Percentiles rank a stretch among this genome's conserved stretches.
Conservation (phyloP, 345 rosid genomes). For the Hypericum androsaemum region DNA sequence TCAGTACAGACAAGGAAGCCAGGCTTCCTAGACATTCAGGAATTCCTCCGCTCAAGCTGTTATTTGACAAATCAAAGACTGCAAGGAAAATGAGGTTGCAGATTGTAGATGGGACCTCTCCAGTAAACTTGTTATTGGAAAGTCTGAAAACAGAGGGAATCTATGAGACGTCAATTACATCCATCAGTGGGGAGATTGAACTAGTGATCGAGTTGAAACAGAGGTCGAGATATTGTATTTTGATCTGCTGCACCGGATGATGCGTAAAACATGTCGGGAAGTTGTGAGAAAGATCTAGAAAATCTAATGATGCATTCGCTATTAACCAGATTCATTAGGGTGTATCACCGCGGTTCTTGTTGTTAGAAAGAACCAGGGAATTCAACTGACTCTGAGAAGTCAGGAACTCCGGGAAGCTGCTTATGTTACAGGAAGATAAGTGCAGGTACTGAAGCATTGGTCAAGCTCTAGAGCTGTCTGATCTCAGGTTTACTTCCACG, state of each 20-base stretch:
- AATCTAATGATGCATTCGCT: neutral
- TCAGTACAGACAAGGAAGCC: neutral
- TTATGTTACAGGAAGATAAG: constrained; percentile 18
- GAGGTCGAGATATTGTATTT: neutral
- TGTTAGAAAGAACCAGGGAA: neutral
- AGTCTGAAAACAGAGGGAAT: neutral
- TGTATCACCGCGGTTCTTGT: constrained; percentile 15
- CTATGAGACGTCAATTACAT: neutral
- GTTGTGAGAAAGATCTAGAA: constrained; percentile 12
- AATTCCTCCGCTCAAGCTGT: constrained; percentile 9
- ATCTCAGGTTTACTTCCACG: neutral
- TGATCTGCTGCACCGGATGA: neutral
- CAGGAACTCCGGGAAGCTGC: constrained; percentile 7
- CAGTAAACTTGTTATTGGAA: constrained; percentile 7
- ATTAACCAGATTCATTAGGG: neutral
- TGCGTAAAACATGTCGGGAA: neutral
- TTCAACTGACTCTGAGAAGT: neutral
- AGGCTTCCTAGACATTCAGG: constrained; percentile 18
- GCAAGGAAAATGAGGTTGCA: neutral
- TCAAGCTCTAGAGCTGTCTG: neutral
- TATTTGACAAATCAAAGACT: constrained; percentile 8
- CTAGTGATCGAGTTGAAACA: neutral
- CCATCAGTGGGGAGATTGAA: neutral
- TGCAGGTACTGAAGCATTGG: neutral
- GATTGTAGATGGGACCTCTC: constrained; percentile 4